These are phyloP conservation scores for Podaxis pistillaris DNA, from an alignment of 768 basidiomycete genomes.

Conservation along the genomic window DNA sequence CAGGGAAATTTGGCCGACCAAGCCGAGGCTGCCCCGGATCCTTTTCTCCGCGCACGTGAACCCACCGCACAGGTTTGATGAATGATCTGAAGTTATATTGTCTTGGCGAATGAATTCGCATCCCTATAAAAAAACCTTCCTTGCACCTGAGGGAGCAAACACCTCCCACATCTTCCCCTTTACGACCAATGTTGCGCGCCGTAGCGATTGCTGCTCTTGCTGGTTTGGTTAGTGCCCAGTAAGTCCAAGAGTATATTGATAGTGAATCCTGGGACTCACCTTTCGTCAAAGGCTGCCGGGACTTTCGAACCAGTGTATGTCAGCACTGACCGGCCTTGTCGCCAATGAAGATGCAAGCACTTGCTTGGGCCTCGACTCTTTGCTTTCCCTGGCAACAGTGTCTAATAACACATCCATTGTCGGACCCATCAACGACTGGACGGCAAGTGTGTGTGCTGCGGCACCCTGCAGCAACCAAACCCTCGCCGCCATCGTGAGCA, in stretches of 20 bases:
- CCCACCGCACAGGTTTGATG: too few relatives aligned
- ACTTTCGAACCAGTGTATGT: constrained; percentile 41
- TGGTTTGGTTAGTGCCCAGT: constrained; percentile 37
- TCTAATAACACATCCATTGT: constrained; percentile 38
- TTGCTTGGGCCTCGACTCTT: constrained; percentile 48
- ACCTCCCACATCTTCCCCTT: not conserved
- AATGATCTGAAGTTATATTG: not conserved
- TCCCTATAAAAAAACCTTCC: not conserved
- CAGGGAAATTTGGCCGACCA: not conserved
- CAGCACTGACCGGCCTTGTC: constrained; percentile 44
- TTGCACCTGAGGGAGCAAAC: not conserved
- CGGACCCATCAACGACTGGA: constrained; percentile 54
- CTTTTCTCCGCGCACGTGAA: not conserved
- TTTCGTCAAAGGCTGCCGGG: constrained; percentile 13
- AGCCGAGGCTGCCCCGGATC: not conserved
- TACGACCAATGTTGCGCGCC: constrained; percentile 23
- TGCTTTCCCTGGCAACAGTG: constrained; percentile 37
- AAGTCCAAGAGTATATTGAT: constrained; percentile 18
- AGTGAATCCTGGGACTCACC: not conserved
- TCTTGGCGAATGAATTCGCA: not conserved
- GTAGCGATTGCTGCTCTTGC: constrained; percentile 28
- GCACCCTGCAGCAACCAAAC: constrained; percentile 58
- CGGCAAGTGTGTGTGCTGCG: constrained; percentile 50
- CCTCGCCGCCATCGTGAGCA: constrained; percentile 49
- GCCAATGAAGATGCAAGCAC: constrained; percentile 37